phyloP scores from a whole-genome alignment of 2,329 filamentous ascomycete species.

The Botrytis porri region DNA sequence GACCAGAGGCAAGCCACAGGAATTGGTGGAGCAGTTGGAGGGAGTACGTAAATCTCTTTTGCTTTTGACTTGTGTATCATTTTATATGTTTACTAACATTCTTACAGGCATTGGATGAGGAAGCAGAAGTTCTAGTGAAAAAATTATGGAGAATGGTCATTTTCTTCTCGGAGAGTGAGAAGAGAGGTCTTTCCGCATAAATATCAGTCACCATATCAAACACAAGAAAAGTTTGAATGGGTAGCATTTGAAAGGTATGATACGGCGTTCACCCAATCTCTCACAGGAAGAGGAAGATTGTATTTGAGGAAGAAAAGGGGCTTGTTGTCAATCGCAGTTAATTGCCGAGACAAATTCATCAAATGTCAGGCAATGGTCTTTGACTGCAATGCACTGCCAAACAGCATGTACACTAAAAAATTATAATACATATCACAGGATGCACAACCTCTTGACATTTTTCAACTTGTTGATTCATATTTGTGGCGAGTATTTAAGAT shows the following conservation, averaged over 20 bases:
- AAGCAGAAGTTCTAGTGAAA: conserved; percentile 89
- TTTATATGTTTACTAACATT: background rate
- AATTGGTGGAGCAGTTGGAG: conserved; percentile 79
- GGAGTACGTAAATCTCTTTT: conserved; percentile 56
- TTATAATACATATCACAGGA: background rate
- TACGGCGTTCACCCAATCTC: background rate
- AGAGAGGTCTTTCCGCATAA: conserved; percentile 74
- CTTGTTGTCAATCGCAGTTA: too few species aligned
- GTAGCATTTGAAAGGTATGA: background rate
- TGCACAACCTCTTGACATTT: background rate
- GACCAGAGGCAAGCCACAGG: conserved; percentile 70
- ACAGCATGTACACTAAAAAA: background rate
- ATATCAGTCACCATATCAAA: background rate
- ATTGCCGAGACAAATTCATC: background rate
- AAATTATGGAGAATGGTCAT: conserved; percentile 99
- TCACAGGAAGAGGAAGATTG: background rate
- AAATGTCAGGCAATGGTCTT: background rate
- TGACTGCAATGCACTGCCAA: background rate
- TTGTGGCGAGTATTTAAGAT: background rate
- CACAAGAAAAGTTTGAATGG: too few species aligned
- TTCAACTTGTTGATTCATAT: background rate
- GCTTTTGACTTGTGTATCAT: background rate
- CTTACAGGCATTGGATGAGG: conserved; percentile 79
- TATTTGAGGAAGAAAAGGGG: background rate
- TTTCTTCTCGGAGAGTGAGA: conserved; percentile 95